phyloP scores from a whole-genome alignment of 345 rosid species.

The Hibiscus trionum region DNA sequence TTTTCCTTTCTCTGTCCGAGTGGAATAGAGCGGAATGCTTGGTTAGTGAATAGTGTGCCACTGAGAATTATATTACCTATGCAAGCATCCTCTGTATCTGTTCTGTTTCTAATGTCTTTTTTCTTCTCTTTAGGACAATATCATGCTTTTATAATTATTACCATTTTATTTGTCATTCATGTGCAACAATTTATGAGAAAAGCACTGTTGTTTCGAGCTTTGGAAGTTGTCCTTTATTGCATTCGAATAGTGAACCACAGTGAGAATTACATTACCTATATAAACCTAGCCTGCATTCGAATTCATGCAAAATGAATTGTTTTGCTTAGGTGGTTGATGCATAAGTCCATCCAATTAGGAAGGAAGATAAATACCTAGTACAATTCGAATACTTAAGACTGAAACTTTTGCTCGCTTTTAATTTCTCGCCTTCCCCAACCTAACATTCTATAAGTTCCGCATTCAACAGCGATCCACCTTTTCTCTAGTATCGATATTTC shows the following conservation, averaged over 20 bases:
- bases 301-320: neutral
- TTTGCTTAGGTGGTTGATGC: neutral
- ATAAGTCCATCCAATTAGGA: neutral
- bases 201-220: neutral
- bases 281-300: neutral
- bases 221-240: neutral
- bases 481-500: neutral
- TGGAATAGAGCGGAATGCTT: no score
- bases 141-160: no score
- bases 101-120: no score
- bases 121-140: no score
- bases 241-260: neutral
- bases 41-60: no score
- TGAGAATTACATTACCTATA: neutral
- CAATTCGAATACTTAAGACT: neutral
- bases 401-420: neutral
- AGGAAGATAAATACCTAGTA: neutral
- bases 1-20: no score
- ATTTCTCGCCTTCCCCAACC: neutral
- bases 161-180: no score
- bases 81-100: no score
- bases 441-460: neutral
- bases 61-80: no score
- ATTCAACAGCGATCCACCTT: neutral
- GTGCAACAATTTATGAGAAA: no score